These are phyloP conservation scores for Blepharisma japonicum DNA, from an alignment of 73 alveolate species.

Conservation along the genomic window DNA sequence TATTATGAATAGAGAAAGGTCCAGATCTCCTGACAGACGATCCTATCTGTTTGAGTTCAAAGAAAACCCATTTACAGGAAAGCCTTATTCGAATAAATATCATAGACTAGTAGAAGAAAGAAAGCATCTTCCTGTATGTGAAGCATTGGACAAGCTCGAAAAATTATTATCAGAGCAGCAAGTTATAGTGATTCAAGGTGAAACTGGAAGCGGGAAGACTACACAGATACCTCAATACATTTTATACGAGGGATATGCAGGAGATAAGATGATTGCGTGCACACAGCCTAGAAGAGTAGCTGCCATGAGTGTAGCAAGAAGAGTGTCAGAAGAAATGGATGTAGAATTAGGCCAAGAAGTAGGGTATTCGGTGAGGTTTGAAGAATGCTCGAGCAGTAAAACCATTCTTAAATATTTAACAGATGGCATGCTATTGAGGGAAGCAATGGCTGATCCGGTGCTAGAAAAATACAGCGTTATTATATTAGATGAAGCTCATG, in stretches of 20 bases:
- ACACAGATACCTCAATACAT: slow-evolving; percentile 97
- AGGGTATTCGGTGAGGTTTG: slow-evolving; percentile 98
- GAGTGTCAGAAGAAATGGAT: slow-evolving; percentile 97
- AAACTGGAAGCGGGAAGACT: slow-evolving; percentile 98
- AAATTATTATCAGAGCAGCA: slow-evolving; percentile 74
- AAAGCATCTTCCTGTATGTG: slow-evolving; percentile 94
- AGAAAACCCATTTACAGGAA: slow-evolving; percentile 43
- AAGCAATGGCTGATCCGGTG: slow-evolving; percentile 93
- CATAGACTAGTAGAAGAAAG: slow-evolving; percentile 74
- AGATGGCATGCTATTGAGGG: slow-evolving; percentile 98
- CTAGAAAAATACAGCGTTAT: slow-evolving; percentile 85
- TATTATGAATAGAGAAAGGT: slow-evolving; percentile 27
- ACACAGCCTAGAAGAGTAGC: slow-evolving; percentile 99
- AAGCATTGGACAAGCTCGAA: slow-evolving; percentile 79
- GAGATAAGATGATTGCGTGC: slow-evolving; percentile 68
- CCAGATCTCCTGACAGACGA: slow-evolving; percentile 24
- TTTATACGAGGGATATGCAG: slow-evolving; percentile 27
- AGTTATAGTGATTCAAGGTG: slow-evolving; percentile 94
- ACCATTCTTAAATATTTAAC: slow-evolving; percentile 94
- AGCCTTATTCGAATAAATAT: slow-evolving; percentile 65
- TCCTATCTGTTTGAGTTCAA: not conserved
- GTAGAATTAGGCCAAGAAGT: slow-evolving; percentile 96
- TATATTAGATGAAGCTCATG: slow-evolving; percentile 99
- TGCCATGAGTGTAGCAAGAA: slow-evolving; percentile 93
- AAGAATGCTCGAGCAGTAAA: slow-evolving; percentile 83